These are phyloP conservation scores for Purshia tridentata DNA, from an alignment of 306 rosid species.

Conservation along the genomic window DNA sequence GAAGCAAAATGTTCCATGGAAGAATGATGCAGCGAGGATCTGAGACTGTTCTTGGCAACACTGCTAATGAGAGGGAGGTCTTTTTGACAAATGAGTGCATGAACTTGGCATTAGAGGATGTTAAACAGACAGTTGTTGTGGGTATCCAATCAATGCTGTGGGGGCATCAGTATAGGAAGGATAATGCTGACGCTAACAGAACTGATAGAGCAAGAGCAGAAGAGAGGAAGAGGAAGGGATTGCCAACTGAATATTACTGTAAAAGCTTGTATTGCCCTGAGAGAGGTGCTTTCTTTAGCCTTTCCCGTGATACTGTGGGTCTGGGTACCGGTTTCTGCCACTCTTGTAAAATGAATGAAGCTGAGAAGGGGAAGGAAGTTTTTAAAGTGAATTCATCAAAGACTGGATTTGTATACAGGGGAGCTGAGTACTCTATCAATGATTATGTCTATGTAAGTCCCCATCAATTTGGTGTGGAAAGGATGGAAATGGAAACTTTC, in stretches of 20 bases:
- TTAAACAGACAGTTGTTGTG: constrained; percentile 47
- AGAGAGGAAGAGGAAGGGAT: constrained; percentile 76
- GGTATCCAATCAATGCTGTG: constrained; percentile 52
- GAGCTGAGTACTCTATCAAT: constrained; percentile 56
- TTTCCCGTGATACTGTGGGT: constrained; percentile 64
- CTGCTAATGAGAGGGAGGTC: constrained; percentile 83
- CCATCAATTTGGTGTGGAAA: constrained; percentile 50
- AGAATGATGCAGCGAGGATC: constrained; percentile 71
- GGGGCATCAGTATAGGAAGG: constrained; percentile 81
- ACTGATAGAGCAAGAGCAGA: constrained; percentile 71
- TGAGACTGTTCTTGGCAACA: constrained; percentile 83
- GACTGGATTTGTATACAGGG: constrained; percentile 54
- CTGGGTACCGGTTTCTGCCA: constrained; percentile 72
- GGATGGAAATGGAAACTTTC: constrained; percentile 46
- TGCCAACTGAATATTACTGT: constrained; percentile 72
- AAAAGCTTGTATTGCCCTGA: constrained; percentile 87
- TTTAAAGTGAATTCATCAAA: constrained; percentile 54
- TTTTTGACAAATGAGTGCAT: constrained; percentile 80
- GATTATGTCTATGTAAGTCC: constrained; percentile 73
- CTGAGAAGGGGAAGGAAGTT: constrained; percentile 48
- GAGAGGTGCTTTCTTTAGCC: constrained; percentile 74
- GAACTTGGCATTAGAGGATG: constrained; percentile 49
- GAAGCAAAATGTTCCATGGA: constrained; percentile 81
- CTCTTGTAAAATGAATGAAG: constrained; percentile 61
- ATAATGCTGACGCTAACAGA: constrained; percentile 50